phyloP scores from a whole-genome alignment of 129 eudicot species.

The Logfia minima region DNA sequence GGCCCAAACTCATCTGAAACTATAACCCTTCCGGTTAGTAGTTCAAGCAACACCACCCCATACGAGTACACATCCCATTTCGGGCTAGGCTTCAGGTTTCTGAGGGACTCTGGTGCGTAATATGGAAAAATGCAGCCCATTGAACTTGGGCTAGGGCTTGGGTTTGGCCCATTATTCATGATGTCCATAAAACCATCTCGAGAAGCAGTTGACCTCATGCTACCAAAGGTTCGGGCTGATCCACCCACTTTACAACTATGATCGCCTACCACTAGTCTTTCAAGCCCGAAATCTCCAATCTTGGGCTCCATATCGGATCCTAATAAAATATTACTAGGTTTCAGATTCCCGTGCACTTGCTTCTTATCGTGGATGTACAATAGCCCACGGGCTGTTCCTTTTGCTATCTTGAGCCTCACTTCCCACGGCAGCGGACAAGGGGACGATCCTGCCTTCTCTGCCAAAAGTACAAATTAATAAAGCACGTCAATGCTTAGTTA shows the following conservation, averaged over 20 bases:
- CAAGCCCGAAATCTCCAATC: constrained; percentile 91
- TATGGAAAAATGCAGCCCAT: constrained; percentile 67
- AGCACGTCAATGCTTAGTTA: background rate
- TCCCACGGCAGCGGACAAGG: constrained; percentile 93
- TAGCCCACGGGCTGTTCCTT: constrained; percentile 89
- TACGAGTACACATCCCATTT: constrained; percentile 94
- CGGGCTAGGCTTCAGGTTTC: constrained; percentile 73
- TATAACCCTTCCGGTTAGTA: constrained; percentile 73
- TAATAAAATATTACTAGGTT: constrained; percentile 87
- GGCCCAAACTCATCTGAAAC: constrained; percentile 78
- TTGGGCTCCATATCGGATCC: constrained; percentile 91
- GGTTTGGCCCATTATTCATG: constrained; percentile 42
- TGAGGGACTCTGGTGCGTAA: constrained; percentile 82
- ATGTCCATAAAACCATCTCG: constrained; percentile 76
- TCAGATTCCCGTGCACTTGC: constrained; percentile 87
- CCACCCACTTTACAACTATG: constrained; percentile 61
- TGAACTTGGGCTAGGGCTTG: constrained; percentile 86
- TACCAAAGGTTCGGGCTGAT: constrained; percentile 81
- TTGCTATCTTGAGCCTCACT: constrained; percentile 81
- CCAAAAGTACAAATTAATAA: constrained; percentile 21
- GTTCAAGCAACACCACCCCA: constrained; percentile 88
- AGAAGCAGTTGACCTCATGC: constrained; percentile 79
- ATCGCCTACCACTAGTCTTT: constrained; percentile 66
- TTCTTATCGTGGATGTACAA: constrained; percentile 85
- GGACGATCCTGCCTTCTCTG: constrained; percentile 83